Base-by-base conservation (phyloP, 108 stramenopile genomes). In the Skeletonema marinoi region DNA sequence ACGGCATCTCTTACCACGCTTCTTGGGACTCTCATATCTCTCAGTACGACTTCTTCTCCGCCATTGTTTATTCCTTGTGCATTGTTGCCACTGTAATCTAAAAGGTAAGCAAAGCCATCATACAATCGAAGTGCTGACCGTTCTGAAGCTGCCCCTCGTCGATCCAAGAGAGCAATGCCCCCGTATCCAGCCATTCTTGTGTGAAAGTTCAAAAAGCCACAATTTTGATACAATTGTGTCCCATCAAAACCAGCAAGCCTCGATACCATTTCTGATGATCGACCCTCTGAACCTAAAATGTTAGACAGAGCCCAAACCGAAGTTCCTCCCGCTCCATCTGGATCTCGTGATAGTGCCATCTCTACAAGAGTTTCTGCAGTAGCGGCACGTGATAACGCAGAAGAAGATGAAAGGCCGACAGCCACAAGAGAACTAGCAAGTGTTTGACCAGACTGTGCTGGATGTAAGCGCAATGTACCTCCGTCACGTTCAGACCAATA, bases 401-500 rank as follows among this genome's bases (percentile, higher is more conserved):
- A 64, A 84, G 86, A 32, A 30, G 85, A 87, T 4, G 93, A 89
- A 10, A 91, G 71, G 65, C 94, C 94, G 10, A 93, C 77, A 6
- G 94, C 87, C 32, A 93, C 85, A 41, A 88, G 78, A 7, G 89
- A 68, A 4, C 78, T 74, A 5, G 81, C 91, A n/a, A 90, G 75
- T 36, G 86, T 76, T 80, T 92, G 88, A 25, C 87, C 92, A 39
- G 89, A 85, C 39, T 90, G 85, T 12, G 82, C 76, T 2, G 85
- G 90, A 5, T 78, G 83, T 6, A 87, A 17, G 38, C 81, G 74
- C 44, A 84, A 75, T 16, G 87, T 29, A 68, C 69, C 77, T 65
- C 72, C 62, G 32, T 86, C 77, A 33, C 94, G 90, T 80, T 95
- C 94, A 21, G 83, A 73, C 92, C 94, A 95, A 66, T 95, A 95